These are phyloP conservation scores for Tetradesmus lagerheimii DNA, from an alignment of 139 green algal species.

Conservation along the genomic window DNA sequence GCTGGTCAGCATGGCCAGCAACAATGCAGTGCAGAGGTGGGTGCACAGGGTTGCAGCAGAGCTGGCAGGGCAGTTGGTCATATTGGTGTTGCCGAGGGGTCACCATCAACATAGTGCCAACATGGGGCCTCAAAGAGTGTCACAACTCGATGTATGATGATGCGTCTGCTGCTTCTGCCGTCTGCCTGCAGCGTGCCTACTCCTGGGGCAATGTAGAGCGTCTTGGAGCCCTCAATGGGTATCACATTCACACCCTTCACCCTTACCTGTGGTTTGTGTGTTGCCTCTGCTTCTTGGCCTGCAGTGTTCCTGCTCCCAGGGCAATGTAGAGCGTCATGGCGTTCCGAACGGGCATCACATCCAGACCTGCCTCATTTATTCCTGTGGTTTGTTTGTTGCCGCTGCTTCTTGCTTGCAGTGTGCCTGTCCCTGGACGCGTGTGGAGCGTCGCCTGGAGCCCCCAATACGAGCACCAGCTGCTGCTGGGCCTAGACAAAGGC, in stretches of 20 bases:
- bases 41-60: neutral
- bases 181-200: neutral
- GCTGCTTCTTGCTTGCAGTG: neutral
- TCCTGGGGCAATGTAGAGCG: neutral
- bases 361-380: neutral
- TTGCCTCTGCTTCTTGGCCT: neutral
- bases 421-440: neutral
- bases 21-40: slow-evolving; percentile 32
- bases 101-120: too few species aligned
- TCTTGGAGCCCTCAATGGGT: too few species aligned
- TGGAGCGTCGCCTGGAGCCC: slow-evolving; percentile 31
- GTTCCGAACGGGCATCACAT: neutral
- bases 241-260: too few species aligned
- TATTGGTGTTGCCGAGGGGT: too few species aligned
- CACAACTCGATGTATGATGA: too few species aligned
- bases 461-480: slow-evolving; percentile 16
- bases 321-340: neutral
- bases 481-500: slow-evolving; percentile 42
- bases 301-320: neutral
- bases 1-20: slow-evolving; percentile 28
- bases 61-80: neutral
- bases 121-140: too few species aligned
- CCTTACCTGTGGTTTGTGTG: neutral
- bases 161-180: too few species aligned
- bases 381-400: neutral